Base-by-base conservation (phyloP, 2,329 filamentous ascomycete genomes). In the Reticulascus tulasneorum region DNA sequence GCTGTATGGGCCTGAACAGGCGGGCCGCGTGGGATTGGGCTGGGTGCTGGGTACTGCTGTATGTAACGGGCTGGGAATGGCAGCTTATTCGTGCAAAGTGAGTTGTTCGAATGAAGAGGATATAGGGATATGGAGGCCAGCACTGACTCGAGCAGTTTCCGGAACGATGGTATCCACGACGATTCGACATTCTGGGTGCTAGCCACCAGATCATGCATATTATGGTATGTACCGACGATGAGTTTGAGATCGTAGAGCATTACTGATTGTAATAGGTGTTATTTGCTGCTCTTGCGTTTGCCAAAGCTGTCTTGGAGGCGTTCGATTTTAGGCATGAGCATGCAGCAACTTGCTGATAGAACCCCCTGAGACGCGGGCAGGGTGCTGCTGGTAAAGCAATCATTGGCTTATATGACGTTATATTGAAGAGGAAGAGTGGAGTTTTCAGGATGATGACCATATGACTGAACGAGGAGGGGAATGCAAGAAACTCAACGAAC, bases 131-230 rank as follows among this genome's bases (percentile, higher is more conserved):
- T 17, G 23, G 19, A n/a, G 10, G 20, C n/a, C n/a, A n/a, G n/a
- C n/a, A n/a, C 29, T 35, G 11, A 29, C 24, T 9, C 9, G 6
- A 19, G 8, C 30, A 67, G 62, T 52, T 71, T 11, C 68, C 69
- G 0, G 68, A 72, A 45, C 52, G 53, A 31, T 66, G 61, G 55
- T 63, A 52, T 25, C 66, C 63, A 4, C 54, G 56, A 11, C 52
- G 37, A 4, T 73, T 71, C 32, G 69, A 74, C 40, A 47, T 73
- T 2, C 53, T 65, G 15, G 69, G 68, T 2, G 58, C 64, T 2
- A 69, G 64, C 37, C 69, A 74, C 47, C 66, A 74, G 49, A 48
- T 71, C 16, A 65, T 75, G 52, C 69, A 75, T 38, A 42, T 70
- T 3, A 55, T 64, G 41, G 67, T 73, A 11, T 11, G 30, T n/a